Evolutionary conservation across 768 basidiomycete genomes (phyloP), one percentile per base, ranked within the genome.

Genomic region (Termitomyces sp.): DNA sequence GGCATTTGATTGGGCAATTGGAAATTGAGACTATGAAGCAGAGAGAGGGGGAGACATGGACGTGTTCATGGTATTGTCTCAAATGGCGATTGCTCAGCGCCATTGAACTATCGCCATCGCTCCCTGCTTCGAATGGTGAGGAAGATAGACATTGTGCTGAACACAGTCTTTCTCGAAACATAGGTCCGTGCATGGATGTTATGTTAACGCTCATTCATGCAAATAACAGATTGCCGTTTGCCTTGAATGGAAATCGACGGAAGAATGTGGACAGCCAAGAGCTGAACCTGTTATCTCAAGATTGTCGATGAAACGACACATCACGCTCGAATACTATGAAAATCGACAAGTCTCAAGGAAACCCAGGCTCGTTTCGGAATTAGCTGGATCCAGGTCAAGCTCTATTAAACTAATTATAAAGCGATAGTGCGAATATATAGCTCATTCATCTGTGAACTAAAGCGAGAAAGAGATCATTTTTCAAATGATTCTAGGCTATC

Each of bases 401-500:
- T 52, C 38, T 28, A n/a, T 52, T 41, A 11, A 28, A 36, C 38
- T 41, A 18, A 52, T 26, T 41, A 41, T 10, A 30, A 20, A 30
- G 18, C 26, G 7, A 26, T 10, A 52, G 11, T n/a, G n/a, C n/a
- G 2, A 18, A n/a, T 40, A 40, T 40, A n/a, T 18, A 40, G n/a
- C 40, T 9, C 40, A 41, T 38, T 11, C 22, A 36, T 52, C 10
- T 11, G 26, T 28, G 0, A 28, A n/a, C 9, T 24, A 13, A 1
- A 22, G 22, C 8, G 14, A 35, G 36, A 38, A 24, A 22, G 24
- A 2, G 5, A 43, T 40, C 64, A 71, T 53, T 68, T 75, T 54
- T 67, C 60, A 55, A 73, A 71, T 6, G 65, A 50, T 55, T 70
- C 67, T 35, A 81, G 56, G 46, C 70, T 68, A 30, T 78, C 74